Conservation (phyloP, 148 eudicot genomes). For the Drosera capensis region DNA sequence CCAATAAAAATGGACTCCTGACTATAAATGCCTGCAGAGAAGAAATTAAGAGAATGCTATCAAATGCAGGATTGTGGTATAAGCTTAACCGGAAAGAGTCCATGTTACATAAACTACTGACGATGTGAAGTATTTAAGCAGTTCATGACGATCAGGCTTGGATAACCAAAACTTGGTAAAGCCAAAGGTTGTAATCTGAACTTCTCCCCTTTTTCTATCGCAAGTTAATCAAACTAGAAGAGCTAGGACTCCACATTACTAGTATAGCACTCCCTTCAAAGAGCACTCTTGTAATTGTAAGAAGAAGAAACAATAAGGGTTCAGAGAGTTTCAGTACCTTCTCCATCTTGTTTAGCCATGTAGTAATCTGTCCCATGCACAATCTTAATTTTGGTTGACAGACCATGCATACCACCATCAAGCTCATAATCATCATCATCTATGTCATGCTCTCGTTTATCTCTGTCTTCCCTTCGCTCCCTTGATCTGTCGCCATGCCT, state of each 20-base stretch:
- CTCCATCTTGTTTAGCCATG: conserved; percentile 26
- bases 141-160: no score
- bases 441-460: conserved; percentile 15
- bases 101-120: no score
- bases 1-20: conserved; percentile 26
- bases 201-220: no score
- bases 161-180: no score
- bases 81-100: no score
- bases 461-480: conserved; percentile 23
- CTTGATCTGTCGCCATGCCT: conserved; percentile 18
- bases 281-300: conserved; percentile 16
- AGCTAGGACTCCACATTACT: no score
- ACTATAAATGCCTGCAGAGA: conserved; percentile 28
- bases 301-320: conserved; percentile 6
- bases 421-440: conserved; percentile 27
- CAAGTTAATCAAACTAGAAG: no score
- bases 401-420: conserved; percentile 10
- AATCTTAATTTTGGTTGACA: conserved; percentile 17
- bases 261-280: conserved; percentile 12
- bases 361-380: conserved; percentile 17
- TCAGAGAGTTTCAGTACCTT: conserved; percentile 13
- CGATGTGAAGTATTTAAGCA: no score
- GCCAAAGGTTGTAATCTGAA: no score
- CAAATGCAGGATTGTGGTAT: neutral
- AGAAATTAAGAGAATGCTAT: neutral